Percentiles rank a stretch among this genome's conserved stretches.
These are phyloP conservation scores for Heterobasidion annosum DNA, from an alignment of 1,284 basidiomycete species.

Conservation along the genomic window DNA sequence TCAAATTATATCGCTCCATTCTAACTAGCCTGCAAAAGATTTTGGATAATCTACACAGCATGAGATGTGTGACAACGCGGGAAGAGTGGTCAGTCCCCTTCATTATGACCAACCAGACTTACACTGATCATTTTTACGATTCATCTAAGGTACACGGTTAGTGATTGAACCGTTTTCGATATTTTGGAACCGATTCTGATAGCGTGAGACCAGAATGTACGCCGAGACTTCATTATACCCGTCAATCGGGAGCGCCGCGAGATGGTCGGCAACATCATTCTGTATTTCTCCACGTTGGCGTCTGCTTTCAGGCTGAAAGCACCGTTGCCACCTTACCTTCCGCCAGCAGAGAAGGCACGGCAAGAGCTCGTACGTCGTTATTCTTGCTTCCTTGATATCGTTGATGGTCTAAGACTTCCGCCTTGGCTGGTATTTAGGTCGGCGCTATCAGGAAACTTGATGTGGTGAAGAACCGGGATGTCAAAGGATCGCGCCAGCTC, in stretches of 20 bases:
- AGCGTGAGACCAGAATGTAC: constrained; percentile 44
- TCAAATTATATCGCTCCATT: constrained; percentile 75
- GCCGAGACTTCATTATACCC: constrained; percentile 81
- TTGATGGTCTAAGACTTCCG: not conserved
- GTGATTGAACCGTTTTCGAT: constrained; percentile 1
- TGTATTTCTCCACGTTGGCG: constrained; percentile 85
- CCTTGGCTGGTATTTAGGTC: constrained; percentile 32
- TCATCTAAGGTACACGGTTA: constrained; percentile 51
- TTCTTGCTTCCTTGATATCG: constrained; percentile 1
- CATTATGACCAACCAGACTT: not conserved
- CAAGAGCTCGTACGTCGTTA: constrained; percentile 53
- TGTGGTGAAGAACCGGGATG: constrained; percentile 70
- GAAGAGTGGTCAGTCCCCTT: constrained; percentile 74
- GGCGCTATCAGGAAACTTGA: constrained; percentile 78
- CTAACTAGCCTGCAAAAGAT: constrained; percentile 85
- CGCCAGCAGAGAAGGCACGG: constrained; percentile 81
- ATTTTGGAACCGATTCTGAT: constrained; percentile 1
- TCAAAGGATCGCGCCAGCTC: constrained; percentile 72
- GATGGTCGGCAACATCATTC: constrained; percentile 90
- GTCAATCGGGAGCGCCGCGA: constrained; percentile 83
- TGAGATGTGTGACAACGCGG: constrained; percentile 90
- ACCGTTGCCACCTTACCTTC: constrained; percentile 90
- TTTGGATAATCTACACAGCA: constrained; percentile 84
- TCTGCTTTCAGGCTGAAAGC: constrained; percentile 84
- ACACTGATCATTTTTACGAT: not conserved